A percentile compares a stretch with the other conserved stretches of the same genome.
Evolutionary conservation across 768 basidiomycete species (phyloP).

Genomic region (Clitopilus passeckerianus): DNA sequence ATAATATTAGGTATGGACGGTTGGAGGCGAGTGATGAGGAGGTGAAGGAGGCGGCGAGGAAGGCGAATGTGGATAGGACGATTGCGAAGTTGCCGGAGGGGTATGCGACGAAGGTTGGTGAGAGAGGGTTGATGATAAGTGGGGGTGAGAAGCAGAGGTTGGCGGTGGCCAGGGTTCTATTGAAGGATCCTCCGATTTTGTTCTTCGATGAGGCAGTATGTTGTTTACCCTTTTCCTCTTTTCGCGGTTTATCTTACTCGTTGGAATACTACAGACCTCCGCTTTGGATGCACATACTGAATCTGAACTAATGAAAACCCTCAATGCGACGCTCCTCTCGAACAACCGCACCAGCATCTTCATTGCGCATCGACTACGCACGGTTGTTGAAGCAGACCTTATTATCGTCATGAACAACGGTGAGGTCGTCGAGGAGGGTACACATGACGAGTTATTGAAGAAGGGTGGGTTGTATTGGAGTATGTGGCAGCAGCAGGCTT

Average conservation of each 20-base stretch:
- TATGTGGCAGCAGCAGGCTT: slow-evolving; percentile 80
- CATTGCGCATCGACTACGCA: slow-evolving; percentile 90
- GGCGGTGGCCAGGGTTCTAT: slow-evolving; percentile 86
- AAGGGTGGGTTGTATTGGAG: slow-evolving; percentile 66
- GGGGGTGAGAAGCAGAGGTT: slow-evolving; percentile 98
- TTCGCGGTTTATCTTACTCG: neutral
- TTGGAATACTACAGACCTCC: slow-evolving; percentile 62
- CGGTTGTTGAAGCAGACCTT: slow-evolving; percentile 88
- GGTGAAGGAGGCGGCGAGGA: slow-evolving; percentile 75
- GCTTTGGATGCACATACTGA: slow-evolving; percentile 96
- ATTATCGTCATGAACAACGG: slow-evolving; percentile 96
- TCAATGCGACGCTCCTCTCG: slow-evolving; percentile 73
- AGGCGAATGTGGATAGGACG: slow-evolving; percentile 84
- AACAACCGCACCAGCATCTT: slow-evolving; percentile 91
- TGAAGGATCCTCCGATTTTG: slow-evolving; percentile 93
- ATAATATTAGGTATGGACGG: slow-evolving; percentile 92
- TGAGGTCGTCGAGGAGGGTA: slow-evolving; percentile 86
- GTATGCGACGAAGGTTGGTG: slow-evolving; percentile 90
- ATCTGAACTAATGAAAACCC: slow-evolving; percentile 90
- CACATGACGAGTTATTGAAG: slow-evolving; percentile 81
- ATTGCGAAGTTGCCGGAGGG: slow-evolving; percentile 79
- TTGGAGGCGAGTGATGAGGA: slow-evolving; percentile 87
- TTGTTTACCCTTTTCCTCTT: slow-evolving; percentile 12
- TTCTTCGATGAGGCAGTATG: slow-evolving; percentile 98
- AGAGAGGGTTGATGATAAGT: slow-evolving; percentile 96